Evolutionary conservation across 2,329 filamentous ascomycete species (phyloP).

Genomic region (Elsinoe arachidis): DNA sequence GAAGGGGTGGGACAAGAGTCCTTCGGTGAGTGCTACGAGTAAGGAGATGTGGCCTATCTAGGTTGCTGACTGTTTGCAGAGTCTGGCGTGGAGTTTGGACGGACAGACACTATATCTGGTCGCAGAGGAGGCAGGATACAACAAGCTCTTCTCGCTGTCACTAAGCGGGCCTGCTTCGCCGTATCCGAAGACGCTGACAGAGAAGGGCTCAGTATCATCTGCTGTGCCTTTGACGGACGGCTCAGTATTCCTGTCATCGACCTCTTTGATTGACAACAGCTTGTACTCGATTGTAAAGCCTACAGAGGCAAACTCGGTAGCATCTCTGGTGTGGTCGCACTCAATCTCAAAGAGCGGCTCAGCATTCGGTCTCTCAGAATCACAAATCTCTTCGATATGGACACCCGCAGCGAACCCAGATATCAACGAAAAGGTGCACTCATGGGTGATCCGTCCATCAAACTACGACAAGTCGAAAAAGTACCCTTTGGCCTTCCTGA

Average conservation of each 20-base stretch:
- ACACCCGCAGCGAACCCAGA: conserved; percentile 51
- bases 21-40: conserved; percentile 34
- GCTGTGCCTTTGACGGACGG: conserved; percentile 45
- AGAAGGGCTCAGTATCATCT: conserved; percentile 47
- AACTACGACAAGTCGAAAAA: conserved; percentile 60
- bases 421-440: conserved; percentile 54
- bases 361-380: conserved; percentile 55
- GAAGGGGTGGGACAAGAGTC: conserved; percentile 55
- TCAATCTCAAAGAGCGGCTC: conserved; percentile 59
- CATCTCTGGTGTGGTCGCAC: conserved; percentile 23
- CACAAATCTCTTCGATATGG: conserved; percentile 61
- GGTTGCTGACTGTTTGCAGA: conserved; percentile 12
- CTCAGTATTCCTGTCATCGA: conserved; percentile 56
- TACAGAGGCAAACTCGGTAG: conserved; percentile 25
- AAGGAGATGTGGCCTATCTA: background rate
- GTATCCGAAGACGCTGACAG: conserved; percentile 43
- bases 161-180: conserved; percentile 24
- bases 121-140: conserved; percentile 60
- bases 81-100: conserved; percentile 43
- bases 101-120: conserved; percentile 60
- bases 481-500: conserved; percentile 70
- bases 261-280: conserved; percentile 63
- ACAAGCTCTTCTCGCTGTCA: conserved; percentile 54
- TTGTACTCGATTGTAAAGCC: conserved; percentile 55
- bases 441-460: conserved; percentile 55